These are phyloP conservation scores for Grosmannia huntii DNA, from an alignment of 2,329 filamentous ascomycete genomes.

Conservation along the genomic window DNA sequence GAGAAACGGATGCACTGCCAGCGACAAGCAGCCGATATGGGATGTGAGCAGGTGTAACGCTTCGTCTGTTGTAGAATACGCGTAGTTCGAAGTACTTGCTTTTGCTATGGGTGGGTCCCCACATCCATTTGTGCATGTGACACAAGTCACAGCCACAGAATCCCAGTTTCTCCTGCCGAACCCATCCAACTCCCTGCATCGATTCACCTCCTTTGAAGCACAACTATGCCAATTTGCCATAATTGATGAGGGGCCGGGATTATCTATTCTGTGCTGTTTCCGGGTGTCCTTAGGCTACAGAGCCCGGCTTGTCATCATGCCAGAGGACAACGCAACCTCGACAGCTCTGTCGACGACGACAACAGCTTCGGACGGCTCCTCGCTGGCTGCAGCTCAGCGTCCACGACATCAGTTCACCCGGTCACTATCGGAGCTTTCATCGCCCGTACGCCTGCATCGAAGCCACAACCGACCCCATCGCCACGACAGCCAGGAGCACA, in stretches of 20 bases:
- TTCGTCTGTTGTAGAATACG: too few relatives aligned
- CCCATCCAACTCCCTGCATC: not conserved
- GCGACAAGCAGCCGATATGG: not conserved
- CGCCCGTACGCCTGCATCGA: slow-evolving; percentile 28
- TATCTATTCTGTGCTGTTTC: not conserved
- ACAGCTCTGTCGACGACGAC: not conserved
- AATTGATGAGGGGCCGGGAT: not conserved
- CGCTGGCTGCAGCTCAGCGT: slow-evolving; percentile 14
- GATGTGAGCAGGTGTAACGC: not conserved
- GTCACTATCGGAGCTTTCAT: slow-evolving; percentile 41
- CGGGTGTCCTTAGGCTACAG: not conserved
- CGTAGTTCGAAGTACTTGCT: not conserved
- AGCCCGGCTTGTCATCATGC: not conserved
- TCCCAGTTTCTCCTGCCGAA: not conserved
- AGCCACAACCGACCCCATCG: slow-evolving; percentile 24
- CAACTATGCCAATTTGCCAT: too few relatives aligned
- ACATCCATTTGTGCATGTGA: not conserved
- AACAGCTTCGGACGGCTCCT: not conserved
- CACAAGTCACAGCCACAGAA: not conserved
- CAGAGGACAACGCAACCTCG: not conserved
- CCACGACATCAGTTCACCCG: slow-evolving; percentile 40
- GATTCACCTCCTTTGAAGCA: too few relatives aligned
- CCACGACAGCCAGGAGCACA: slow-evolving; percentile 17
- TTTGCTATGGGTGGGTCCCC: not conserved
- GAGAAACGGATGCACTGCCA: not conserved